Evolutionary conservation across 2,329 filamentous ascomycete species (phyloP), one percentile per base, ranked within the genome.

Genomic region (Graphium sp.): DNA sequence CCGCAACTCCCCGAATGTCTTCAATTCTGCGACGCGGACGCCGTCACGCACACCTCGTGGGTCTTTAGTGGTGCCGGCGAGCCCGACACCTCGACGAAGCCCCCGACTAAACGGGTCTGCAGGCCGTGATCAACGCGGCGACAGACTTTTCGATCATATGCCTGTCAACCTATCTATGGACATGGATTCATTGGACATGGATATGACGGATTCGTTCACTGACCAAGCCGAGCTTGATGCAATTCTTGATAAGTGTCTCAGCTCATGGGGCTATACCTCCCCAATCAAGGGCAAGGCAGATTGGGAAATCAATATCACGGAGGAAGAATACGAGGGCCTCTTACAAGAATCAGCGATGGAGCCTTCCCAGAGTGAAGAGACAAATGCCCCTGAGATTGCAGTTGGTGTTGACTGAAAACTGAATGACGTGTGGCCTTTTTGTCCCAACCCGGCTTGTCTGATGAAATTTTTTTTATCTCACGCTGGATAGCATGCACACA

Each of bases 11-110:
- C 44, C 48, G 22, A 67, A 65, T 5, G 62, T 64, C 0, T 42
- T 42, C 26, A 55, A 60, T 30, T 41, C 45, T 20, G 39, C 47
- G 2, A 58, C 66, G 18, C 52, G 47, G 21, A 72, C 66, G 2
- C 66, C 66, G 0, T 58, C 54, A 9, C 51, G 52, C 37, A 62
- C 55, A 14, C 44, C 59, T 3, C 50, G 52, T 7, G 33, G 38
- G 16, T 31, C 37, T 7, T 29, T 46, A 30, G 36, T 39, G 14
- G 27, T 41, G 8, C 32, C 39, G 4, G 42, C 44, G 25, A 54
- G 50, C 32, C 41, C 42, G n/a, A 40, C 44, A 25, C 45, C 49
- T 32, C 50, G 58, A 32, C 54, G 56, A 20, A 62, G 56, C 32
- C 60, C 60, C 15, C 51, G 56, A 18, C 43, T 37, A 22, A 37